These are phyloP conservation scores for Rhinocladiella similis DNA, from an alignment of 2,329 filamentous ascomycete species.

Conservation along the genomic window DNA sequence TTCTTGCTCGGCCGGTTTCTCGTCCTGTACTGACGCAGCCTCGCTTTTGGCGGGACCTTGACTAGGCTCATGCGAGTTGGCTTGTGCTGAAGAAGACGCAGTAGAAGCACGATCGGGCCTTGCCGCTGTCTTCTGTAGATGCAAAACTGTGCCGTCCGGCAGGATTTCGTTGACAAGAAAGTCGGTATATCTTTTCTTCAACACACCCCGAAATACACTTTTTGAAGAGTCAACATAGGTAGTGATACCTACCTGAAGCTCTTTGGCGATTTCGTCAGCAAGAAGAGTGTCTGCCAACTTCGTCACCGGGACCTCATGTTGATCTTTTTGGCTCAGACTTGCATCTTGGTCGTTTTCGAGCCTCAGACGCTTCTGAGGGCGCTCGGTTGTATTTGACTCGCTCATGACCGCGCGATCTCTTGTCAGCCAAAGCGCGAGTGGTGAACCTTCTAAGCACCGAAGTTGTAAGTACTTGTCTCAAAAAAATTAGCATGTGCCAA, in stretches of 20 bases:
- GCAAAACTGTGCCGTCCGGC: conserved; percentile 72
- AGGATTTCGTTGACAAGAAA: conserved; percentile 90
- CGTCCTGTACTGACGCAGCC: too few relatives aligned
- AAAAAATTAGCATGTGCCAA: conserved; percentile 1
- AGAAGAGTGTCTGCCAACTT: background rate
- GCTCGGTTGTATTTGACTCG: background rate
- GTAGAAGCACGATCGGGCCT: conserved; percentile 6
- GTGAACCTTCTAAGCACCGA: too few relatives aligned
- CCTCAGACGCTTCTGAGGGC: conserved; percentile 27
- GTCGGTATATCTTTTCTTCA: conserved; percentile 83
- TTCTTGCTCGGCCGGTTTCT: background rate
- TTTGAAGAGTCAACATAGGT: conserved; percentile 61
- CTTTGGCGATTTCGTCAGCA: conserved; percentile 32
- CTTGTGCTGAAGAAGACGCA: background rate
- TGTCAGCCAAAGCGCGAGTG: background rate
- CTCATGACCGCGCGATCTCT: conserved; percentile 1
- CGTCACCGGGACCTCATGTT: background rate
- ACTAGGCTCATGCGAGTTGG: too few relatives aligned
- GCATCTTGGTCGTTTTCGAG: conserved; percentile 17
- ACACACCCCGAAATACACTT: conserved; percentile 60
- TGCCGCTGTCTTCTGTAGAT: conserved; percentile 55
- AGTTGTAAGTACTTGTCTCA: too few relatives aligned
- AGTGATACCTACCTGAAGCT: conserved; percentile 60
- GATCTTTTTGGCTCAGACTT: background rate
- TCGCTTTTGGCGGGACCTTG: too few relatives aligned